Evolutionary conservation across 1,139 yeast genomes (phyloP).

Genomic region (Debaryomyces subglobosus): DNA sequence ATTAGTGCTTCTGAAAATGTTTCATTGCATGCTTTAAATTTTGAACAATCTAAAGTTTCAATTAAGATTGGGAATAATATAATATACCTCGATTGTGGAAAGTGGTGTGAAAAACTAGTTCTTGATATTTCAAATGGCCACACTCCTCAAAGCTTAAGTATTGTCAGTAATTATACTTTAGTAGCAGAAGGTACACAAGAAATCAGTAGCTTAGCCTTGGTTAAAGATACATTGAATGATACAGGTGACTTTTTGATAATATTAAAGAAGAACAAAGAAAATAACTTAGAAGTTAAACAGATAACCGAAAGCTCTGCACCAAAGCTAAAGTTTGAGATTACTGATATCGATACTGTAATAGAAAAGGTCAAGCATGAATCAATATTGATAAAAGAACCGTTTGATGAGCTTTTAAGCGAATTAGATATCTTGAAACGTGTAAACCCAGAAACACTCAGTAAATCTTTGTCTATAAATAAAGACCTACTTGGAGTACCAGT

Average conservation of each 20-base stretch:
- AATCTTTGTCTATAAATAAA: constrained; percentile 1
- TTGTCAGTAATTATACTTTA: constrained; percentile 6
- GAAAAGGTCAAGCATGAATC: constrained; percentile 6
- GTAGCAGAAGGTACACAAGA: not conserved
- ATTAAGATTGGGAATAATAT: not conserved
- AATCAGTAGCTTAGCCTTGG: constrained; percentile 17
- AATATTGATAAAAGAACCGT: constrained; percentile 15
- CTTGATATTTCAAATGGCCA: not conserved
- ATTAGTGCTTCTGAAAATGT: not conserved
- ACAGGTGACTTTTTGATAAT: constrained; percentile 30
- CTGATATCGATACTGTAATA: not conserved
- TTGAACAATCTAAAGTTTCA: constrained; percentile 7
- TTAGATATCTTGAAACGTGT: constrained; percentile 6
- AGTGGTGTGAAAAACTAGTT: constrained; percentile 5
- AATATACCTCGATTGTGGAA: constrained; percentile 3
- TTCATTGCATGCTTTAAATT: constrained; percentile 1
- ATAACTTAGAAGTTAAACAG: constrained; percentile 15
- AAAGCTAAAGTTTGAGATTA: not conserved
- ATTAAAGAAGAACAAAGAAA: constrained; percentile 11
- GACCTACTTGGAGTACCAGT: not conserved
- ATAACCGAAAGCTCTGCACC: not conserved
- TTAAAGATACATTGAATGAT: constrained; percentile 28
- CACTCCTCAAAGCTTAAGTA: not conserved
- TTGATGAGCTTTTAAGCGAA: constrained; percentile 15
- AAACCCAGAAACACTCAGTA: not conserved